Percentiles rank a stretch among this genome's conserved stretches.
Conservation (phyloP, 352 stramenopile species). For the Elongisporangium senticosum region DNA sequence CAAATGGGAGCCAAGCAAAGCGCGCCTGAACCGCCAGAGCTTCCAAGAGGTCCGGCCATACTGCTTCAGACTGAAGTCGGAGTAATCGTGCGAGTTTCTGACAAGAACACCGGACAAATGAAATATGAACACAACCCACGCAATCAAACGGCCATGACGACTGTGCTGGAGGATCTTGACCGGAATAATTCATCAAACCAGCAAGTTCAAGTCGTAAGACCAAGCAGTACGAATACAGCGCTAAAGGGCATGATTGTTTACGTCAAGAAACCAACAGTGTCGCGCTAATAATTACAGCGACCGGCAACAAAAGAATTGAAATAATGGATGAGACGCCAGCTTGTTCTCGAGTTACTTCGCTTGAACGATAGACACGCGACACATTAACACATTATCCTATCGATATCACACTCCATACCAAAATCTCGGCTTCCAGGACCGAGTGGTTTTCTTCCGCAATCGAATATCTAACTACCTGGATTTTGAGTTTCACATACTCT, state of each 20-base stretch:
- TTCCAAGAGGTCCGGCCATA: constrained; percentile 22
- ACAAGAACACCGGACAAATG: constrained; percentile 15
- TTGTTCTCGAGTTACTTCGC: neutral
- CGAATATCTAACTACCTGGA: neutral
- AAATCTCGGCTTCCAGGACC: neutral
- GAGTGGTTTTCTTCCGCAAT: neutral
- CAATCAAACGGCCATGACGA: constrained; percentile 2
- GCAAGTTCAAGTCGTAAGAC: constrained; percentile 30
- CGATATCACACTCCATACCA: neutral
- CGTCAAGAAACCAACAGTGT: constrained; percentile 34
- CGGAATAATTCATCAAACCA: constrained; percentile 2
- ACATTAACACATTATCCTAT: constrained; percentile 1
- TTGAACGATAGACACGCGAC: neutral
- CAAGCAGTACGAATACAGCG: constrained; percentile 30
- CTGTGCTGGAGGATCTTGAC: neutral
- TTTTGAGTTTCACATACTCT: neutral
- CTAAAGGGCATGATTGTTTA: constrained; percentile 57
- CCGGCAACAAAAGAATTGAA: neutral
- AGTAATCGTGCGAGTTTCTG: constrained; percentile 40
- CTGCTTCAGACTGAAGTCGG: constrained; percentile 39
- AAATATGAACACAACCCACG: constrained; percentile 47
- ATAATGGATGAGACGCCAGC: neutral
- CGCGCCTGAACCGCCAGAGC: constrained; percentile 17
- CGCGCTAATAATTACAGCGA: too few relatives aligned
- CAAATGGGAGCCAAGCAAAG: constrained; percentile 32